Conservation (phyloP, 2,329 filamentous ascomycete species). For the Aspergillus neotritici region DNA sequence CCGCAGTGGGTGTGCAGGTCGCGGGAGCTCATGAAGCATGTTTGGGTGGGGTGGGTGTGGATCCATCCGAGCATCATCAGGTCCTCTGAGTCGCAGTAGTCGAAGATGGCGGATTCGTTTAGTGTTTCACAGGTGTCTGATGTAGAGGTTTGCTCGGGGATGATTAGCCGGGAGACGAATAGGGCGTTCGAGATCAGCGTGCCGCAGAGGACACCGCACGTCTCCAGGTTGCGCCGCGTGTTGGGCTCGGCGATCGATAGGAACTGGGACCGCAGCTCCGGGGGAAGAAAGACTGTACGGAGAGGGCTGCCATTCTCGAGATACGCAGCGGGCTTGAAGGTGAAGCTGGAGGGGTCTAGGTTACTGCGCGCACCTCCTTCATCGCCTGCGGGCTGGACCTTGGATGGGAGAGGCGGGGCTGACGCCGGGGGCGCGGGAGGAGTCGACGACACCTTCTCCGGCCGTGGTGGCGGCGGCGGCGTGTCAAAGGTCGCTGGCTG, state of each 20-base stretch:
- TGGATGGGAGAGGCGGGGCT: conserved; percentile 22
- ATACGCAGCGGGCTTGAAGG: conserved; percentile 78
- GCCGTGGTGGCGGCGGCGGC: conserved; percentile 20
- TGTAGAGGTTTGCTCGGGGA: conserved; percentile 85
- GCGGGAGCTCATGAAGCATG: conserved; percentile 93
- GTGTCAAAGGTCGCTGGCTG: conserved; percentile 15
- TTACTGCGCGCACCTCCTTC: conserved; percentile 16
- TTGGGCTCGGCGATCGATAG: conserved; percentile 68
- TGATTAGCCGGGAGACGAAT: conserved; percentile 81
- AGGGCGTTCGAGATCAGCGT: conserved; percentile 87
- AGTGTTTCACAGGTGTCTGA: conserved; percentile 92
- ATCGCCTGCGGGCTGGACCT: conserved; percentile 15
- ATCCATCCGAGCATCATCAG: conserved; percentile 92
- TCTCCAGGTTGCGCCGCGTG: conserved; percentile 77
- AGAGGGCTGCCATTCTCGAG: conserved; percentile 85
- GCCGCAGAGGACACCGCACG: conserved; percentile 89
- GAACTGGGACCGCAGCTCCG: conserved; percentile 67
- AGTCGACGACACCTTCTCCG: conserved; percentile 20
- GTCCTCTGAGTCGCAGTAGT: conserved; percentile 80
- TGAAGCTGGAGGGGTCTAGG: conserved; percentile 54
- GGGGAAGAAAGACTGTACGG: conserved; percentile 80
- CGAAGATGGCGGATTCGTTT: conserved; percentile 77
- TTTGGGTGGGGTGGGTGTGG: conserved; percentile 93
- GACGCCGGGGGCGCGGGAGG: conserved; percentile 9
- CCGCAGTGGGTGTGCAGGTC: conserved; percentile 91